Percentiles rank a stretch among this genome's conserved stretches.
Conservation (phyloP, 228 moss, liverwort and hornwort species). For the Sphagnum fallax region DNA sequence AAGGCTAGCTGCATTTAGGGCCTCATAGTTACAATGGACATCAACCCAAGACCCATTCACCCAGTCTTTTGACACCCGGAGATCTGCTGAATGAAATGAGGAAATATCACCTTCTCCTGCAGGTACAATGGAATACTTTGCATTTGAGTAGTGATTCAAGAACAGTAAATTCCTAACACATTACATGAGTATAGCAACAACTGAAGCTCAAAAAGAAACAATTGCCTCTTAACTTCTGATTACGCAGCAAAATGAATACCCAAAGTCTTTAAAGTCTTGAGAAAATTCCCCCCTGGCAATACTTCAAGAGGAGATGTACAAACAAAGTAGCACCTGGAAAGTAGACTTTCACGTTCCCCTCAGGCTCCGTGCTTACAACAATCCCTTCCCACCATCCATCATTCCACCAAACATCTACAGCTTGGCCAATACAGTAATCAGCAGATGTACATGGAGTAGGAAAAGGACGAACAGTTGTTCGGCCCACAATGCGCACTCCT, state of each 20-base stretch:
- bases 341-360: constrained; percentile 46
- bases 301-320: constrained; percentile 11
- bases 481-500: constrained; percentile 45
- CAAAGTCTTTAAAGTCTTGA: no score
- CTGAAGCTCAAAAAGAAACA: no score
- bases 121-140: no score
- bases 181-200: no score
- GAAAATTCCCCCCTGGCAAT: no score
- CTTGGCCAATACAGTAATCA: constrained; percentile 41
- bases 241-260: no score
- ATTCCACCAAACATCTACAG: constrained; percentile 83
- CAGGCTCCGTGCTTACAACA: constrained; percentile 43
- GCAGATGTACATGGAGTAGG: constrained; percentile 22
- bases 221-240: no score
- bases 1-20: constrained; percentile 32
- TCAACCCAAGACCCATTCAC: constrained; percentile 61
- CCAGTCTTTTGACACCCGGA: constrained; percentile 58
- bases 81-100: constrained; percentile 33
- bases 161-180: no score
- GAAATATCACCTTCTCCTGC: constrained; percentile 55
- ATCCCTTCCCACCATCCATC: constrained; percentile 80
- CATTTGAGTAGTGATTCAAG: no score
- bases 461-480: constrained; percentile 68
- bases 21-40: constrained; percentile 38
- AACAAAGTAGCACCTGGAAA: constrained; percentile 13